phyloP scores from a whole-genome alignment of 2,329 filamentous ascomycete species.

The Seiridium cupressi region DNA sequence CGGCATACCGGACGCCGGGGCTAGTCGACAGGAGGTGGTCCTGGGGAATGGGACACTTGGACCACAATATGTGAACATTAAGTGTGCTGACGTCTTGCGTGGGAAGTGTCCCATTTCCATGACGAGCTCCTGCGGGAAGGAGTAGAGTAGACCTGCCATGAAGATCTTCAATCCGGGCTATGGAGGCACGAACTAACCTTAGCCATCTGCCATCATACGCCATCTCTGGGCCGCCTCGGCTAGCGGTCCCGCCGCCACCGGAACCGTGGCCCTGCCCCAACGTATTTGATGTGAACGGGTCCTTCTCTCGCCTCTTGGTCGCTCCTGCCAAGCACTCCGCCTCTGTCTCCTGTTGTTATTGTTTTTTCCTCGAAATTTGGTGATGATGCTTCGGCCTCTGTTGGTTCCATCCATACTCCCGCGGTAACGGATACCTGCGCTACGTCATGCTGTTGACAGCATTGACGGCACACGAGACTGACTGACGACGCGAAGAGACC shows the following conservation, averaged over 20 bases:
- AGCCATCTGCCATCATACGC: background rate
- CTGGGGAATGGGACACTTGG: too few relatives aligned
- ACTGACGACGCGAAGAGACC: background rate
- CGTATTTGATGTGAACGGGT: background rate
- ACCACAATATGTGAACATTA: background rate
- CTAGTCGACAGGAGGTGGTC: background rate
- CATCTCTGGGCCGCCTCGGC: background rate
- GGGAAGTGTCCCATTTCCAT: too few relatives aligned
- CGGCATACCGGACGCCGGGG: background rate
- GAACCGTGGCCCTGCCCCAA: background rate
- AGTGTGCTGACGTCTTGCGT: too few relatives aligned
- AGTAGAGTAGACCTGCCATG: too few relatives aligned
- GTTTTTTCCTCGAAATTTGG: background rate
- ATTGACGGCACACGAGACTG: background rate
- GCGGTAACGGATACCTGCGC: background rate
- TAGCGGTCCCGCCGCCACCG: background rate
- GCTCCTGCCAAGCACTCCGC: background rate
- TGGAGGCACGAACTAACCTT: too few relatives aligned
- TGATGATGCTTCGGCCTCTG: background rate
- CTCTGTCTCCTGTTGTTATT: background rate
- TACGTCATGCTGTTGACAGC: background rate
- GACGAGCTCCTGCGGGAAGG: too few relatives aligned
- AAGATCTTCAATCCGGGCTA: too few relatives aligned
- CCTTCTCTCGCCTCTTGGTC: background rate
- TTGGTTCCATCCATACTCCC: background rate